Evolutionary conservation across 176 grass and related monocot genomes (phyloP), one percentile per base, ranked within the genome.

Genomic region (Triticum urartu): DNA sequence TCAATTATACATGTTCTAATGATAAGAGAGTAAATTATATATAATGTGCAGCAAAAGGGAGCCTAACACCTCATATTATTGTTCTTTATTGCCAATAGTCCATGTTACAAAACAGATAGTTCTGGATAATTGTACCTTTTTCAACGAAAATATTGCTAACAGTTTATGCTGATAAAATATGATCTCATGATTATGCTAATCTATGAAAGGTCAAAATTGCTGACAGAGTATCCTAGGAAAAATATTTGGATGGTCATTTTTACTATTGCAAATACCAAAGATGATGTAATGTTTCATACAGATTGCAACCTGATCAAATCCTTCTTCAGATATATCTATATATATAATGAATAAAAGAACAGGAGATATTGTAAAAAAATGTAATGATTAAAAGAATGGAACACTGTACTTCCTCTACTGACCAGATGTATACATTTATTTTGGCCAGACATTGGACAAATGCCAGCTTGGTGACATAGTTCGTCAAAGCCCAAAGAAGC

Each of bases 391-490:
- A 69, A 32, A 84, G 0, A 68, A 75, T 56, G 7, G 0, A 33
- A 11, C 38, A 2, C 14, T 33, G 2, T 84, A 35, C 8, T 86
- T 82, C 28, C 8, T 72, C 20, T 28, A 78, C 48, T 82, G 4
- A 78, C 64, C 6, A 86, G 34, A 56, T 75, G 60, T 77, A 61
- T 50, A 76, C 24, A 85, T 34, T 64, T 70, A 21, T 78, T 85
- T 64, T 94, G 75, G 47, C 52, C 79, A 98, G 96, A 86, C 87
- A 68, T 68, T 98, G 75, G 94, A 94, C 45, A 98, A 94, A 84
- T 98, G 96, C 82, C 94, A 92, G 48, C 94, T 98, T 82, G 96
- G 94, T 87, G 90, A 94, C 65, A 85, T 94, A 75, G 88, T 98
- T 89, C 89, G 85, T 35, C 33, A 88, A 87, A 91, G 64, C 77